Conservation (phyloP, 2,329 filamentous ascomycete species). For the Fusarium nisikadoi region DNA sequence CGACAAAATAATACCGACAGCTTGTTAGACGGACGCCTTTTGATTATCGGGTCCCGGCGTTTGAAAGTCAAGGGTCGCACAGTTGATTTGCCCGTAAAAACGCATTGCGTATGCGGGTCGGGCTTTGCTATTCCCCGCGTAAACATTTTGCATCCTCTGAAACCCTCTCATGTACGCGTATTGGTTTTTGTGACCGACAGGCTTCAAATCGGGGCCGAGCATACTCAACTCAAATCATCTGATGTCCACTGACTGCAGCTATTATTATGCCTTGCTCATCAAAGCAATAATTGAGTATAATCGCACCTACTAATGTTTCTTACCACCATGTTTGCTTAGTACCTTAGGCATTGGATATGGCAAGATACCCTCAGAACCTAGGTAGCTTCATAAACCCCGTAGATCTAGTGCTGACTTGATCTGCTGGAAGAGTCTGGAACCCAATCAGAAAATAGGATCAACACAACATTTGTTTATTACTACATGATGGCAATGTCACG, state of each 20-base stretch:
- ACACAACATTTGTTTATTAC: not conserved
- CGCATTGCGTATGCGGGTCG: slow-evolving; percentile 11
- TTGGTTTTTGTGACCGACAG: slow-evolving; percentile 7
- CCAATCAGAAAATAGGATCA: not conserved
- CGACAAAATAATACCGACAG: slow-evolving; percentile 31
- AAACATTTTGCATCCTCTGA: not conserved
- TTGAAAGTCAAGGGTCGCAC: not conserved
- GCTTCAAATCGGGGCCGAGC: not conserved
- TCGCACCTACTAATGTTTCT: not conserved
- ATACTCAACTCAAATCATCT: not conserved
- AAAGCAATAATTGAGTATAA: not conserved
- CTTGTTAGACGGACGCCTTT: slow-evolving; percentile 25
- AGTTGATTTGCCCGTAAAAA: slow-evolving; percentile 4
- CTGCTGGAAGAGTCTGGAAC: not conserved
- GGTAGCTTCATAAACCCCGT: not conserved
- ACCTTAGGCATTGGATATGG: not conserved
- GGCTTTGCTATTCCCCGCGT: slow-evolving; percentile 23
- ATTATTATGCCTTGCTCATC: not conserved
- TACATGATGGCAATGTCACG: not conserved
- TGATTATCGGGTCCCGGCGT: slow-evolving; percentile 22
- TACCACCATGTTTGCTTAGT: not conserved
- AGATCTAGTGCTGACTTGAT: slow-evolving; percentile 15
- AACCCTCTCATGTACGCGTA: slow-evolving; percentile 16
- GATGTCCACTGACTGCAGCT: not conserved
- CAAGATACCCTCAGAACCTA: not conserved